phyloP scores from a whole-genome alignment of 441 rosid genomes.

The Theobroma grandiflorum region DNA sequence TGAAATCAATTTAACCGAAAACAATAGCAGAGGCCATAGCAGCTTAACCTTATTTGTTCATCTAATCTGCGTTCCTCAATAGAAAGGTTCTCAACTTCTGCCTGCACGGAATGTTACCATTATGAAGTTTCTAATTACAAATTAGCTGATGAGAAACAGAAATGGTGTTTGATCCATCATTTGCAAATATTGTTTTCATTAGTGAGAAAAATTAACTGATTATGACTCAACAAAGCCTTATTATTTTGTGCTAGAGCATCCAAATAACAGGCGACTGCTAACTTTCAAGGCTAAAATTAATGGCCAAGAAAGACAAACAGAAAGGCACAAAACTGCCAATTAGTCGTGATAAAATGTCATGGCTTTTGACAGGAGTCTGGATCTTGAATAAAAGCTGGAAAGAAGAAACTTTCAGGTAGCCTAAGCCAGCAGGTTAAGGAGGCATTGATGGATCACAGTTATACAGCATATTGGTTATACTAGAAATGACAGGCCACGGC shows the following conservation, averaged over 20 bases:
- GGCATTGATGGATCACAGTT: background rate
- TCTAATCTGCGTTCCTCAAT: constrained; percentile 73
- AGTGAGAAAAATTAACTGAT: background rate
- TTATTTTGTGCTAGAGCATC: background rate
- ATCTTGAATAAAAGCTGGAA: background rate
- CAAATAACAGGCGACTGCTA: background rate
- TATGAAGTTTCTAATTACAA: background rate
- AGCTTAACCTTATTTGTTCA: constrained; percentile 76
- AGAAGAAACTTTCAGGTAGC: background rate
- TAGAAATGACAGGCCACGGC: background rate
- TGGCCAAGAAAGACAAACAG: constrained; percentile 11
- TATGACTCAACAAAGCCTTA: background rate
- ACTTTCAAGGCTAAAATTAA: background rate
- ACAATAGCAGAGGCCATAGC: constrained; percentile 28
- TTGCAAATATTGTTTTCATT: background rate
- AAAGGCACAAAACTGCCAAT: background rate
- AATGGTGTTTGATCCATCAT: constrained; percentile 15
- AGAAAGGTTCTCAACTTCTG: constrained; percentile 79
- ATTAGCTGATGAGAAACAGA: background rate
- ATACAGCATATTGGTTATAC: background rate
- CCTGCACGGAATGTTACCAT: constrained; percentile 47
- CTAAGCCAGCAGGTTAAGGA: constrained; percentile 1
- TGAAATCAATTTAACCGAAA: constrained; percentile 20
- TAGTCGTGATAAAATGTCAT: background rate
- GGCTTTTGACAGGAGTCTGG: background rate